A percentile compares a stretch with the other conserved stretches of the same genome.
Conservation (phyloP, 805 yeast genomes). For the Saturnispora ahearnii region DNA sequence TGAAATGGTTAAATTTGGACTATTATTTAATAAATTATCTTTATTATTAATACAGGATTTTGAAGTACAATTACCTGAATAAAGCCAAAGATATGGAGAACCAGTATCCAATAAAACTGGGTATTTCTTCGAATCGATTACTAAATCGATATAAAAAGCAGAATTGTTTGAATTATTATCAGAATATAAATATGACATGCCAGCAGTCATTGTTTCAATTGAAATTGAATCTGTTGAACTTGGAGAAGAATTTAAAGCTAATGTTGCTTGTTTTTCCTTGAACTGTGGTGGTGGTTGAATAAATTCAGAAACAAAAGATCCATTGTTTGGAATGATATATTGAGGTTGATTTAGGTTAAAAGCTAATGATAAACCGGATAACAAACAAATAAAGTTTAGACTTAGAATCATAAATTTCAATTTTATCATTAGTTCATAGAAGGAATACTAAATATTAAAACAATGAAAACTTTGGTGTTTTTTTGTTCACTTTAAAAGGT, state of each 20-base stretch:
- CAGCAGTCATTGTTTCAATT: slow-evolving; percentile 16
- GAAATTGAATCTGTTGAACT: slow-evolving; percentile 4
- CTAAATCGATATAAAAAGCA: slow-evolving; percentile 34
- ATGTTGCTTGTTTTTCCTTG: slow-evolving; percentile 1
- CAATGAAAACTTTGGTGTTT: neutral
- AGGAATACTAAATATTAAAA: neutral
- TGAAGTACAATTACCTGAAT: slow-evolving; percentile 41
- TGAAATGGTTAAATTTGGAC: slow-evolving; percentile 10
- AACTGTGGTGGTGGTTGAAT: neutral
- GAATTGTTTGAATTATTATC: slow-evolving; percentile 16
- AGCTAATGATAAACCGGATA: neutral
- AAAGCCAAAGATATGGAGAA: slow-evolving; percentile 56
- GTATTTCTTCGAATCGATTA: slow-evolving; percentile 33
- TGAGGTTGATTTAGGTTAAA: slow-evolving; percentile 5
- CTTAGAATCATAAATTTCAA: neutral
- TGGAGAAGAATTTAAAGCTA: neutral
- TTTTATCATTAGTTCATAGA: neutral
- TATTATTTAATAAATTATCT: slow-evolving; percentile 23
- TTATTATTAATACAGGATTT: slow-evolving; percentile 31
- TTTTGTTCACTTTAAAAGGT: neutral
- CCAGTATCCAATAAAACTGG: slow-evolving; percentile 58
- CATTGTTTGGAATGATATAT: neutral
- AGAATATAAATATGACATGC: slow-evolving; percentile 22
- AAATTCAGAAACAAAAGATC: slow-evolving; percentile 3
- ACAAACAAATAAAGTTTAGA: neutral